Evolutionary conservation across 495 filamentous ascomycete species (phyloP).

Genomic region (Xylaria flabelliformis): DNA sequence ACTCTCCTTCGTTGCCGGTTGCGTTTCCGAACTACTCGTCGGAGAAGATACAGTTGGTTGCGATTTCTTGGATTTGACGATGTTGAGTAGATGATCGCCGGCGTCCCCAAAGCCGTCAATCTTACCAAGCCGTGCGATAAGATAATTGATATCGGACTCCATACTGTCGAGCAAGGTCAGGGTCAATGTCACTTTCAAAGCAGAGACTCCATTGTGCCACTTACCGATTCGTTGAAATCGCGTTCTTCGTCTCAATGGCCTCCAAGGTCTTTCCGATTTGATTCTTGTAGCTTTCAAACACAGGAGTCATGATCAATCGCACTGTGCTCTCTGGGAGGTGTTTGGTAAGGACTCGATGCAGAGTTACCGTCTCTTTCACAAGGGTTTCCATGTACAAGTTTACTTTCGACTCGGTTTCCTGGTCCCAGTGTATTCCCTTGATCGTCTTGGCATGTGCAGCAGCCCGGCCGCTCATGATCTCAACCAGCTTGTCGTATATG

Average conservation of each 20-base stretch:
- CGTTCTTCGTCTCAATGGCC: constrained; percentile 68
- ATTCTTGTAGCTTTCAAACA: constrained; percentile 85
- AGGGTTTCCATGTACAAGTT: constrained; percentile 91
- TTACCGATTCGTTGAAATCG: constrained; percentile 75
- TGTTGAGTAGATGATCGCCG: constrained; percentile 67
- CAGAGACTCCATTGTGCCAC: constrained; percentile 32
- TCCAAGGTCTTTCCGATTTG: constrained; percentile 80
- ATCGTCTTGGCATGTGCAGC: constrained; percentile 74
- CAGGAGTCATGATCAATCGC: constrained; percentile 84
- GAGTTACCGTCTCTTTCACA: constrained; percentile 83
- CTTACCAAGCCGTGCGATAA: constrained; percentile 74
- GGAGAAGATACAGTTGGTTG: constrained; percentile 30
- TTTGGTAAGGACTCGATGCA: constrained; percentile 87
- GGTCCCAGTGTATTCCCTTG: constrained; percentile 78
- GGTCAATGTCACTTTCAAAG: background rate
- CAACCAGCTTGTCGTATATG: constrained; percentile 94
- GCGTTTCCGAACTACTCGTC: constrained; percentile 25
- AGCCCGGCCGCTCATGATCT: constrained; percentile 89
- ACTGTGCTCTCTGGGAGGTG: constrained; percentile 82
- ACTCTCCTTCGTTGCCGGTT: constrained; percentile 22
- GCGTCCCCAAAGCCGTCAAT: constrained; percentile 81
- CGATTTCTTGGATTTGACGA: constrained; percentile 69
- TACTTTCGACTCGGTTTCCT: constrained; percentile 41
- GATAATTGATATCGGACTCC: constrained; percentile 77
- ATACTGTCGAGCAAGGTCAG: constrained; percentile 61